A percentile compares a stretch with the other conserved stretches of the same genome.
Evolutionary conservation across 1,139 yeast species (phyloP).

Genomic region (Blastobotrys petasosporus): DNA sequence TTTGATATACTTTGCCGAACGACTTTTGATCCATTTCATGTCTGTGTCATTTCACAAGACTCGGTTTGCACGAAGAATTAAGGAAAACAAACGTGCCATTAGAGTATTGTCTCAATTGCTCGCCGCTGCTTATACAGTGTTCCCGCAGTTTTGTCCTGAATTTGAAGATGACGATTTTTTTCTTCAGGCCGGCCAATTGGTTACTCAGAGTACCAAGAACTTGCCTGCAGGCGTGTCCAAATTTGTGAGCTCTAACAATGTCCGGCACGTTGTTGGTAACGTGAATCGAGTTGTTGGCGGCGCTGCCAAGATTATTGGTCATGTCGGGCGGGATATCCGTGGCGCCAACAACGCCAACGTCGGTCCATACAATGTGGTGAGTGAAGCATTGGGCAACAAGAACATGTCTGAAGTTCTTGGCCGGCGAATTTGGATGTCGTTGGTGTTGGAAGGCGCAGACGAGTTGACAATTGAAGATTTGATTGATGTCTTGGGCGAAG

Average conservation of each 20-base stretch:
- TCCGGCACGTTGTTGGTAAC: slow-evolving; percentile 27
- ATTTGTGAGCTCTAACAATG: slow-evolving; percentile 21
- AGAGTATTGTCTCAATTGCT: slow-evolving; percentile 31
- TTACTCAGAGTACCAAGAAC: slow-evolving; percentile 20
- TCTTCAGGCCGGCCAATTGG: slow-evolving; percentile 29
- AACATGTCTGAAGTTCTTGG: slow-evolving; percentile 33
- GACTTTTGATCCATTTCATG: slow-evolving; percentile 35
- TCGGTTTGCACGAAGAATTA: slow-evolving; percentile 37
- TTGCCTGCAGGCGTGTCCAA: slow-evolving; percentile 18
- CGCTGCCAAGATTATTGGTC: slow-evolving; percentile 30
- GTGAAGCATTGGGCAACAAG: slow-evolving; percentile 33
- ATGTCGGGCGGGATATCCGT: slow-evolving; percentile 29
- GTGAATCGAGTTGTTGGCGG: slow-evolving; percentile 30
- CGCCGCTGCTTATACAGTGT: slow-evolving; percentile 33
- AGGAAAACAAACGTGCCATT: slow-evolving; percentile 34
- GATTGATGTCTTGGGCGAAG: slow-evolving; percentile 33
- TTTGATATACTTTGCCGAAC: slow-evolving; percentile 35
- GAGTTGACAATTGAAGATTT: slow-evolving; percentile 34
- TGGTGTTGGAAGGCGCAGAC: slow-evolving; percentile 38
- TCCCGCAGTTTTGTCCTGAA: slow-evolving; percentile 35
- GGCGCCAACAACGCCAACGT: slow-evolving; percentile 12
- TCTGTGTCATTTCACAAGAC: slow-evolving; percentile 40
- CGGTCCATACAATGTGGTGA: slow-evolving; percentile 29
- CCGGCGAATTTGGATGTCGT: slow-evolving; percentile 38
- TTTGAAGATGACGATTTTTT: slow-evolving; percentile 35